These are phyloP conservation scores for Leccinum olivaceopallidum DNA, from an alignment of 768 basidiomycete genomes.

Conservation along the genomic window DNA sequence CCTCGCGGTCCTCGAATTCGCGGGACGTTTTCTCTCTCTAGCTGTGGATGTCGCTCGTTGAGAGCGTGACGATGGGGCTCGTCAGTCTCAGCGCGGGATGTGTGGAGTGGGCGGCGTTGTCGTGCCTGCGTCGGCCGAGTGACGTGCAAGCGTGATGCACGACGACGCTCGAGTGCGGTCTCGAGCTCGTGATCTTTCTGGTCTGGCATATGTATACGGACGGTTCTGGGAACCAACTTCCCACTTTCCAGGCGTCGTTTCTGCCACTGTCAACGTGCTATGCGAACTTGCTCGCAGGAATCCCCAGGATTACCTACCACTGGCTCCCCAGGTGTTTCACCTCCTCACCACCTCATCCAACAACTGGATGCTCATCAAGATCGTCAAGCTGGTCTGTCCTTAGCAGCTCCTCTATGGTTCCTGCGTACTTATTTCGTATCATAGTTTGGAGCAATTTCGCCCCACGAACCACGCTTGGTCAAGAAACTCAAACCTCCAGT, in stretches of 20 bases:
- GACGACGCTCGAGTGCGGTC: background rate
- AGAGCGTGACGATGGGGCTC: slow-evolving; percentile 1
- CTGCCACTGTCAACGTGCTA: slow-evolving; percentile 90
- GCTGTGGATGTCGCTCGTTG: slow-evolving; percentile 5
- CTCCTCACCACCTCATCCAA: slow-evolving; percentile 92
- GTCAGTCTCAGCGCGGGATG: slow-evolving; percentile 4
- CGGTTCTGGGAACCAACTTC: background rate
- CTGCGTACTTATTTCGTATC: background rate
- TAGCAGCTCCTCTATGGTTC: background rate
- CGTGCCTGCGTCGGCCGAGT: background rate
- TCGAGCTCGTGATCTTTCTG: background rate
- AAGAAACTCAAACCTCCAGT: slow-evolving; percentile 93
- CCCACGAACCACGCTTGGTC: too few relatives aligned
- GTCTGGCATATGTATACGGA: too few relatives aligned
- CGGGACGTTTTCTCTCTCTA: too few relatives aligned
- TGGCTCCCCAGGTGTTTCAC: slow-evolving; percentile 93
- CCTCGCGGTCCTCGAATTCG: too few relatives aligned
- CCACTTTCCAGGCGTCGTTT: slow-evolving; percentile 69
- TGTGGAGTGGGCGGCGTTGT: background rate
- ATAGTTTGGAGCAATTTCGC: slow-evolving; percentile 90
- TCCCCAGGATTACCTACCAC: slow-evolving; percentile 75
- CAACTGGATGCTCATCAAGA: slow-evolving; percentile 99
- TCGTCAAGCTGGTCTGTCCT: slow-evolving; percentile 85
- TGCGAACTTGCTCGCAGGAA: slow-evolving; percentile 87
- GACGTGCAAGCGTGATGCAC: background rate